Percentiles rank a stretch among this genome's conserved stretches.
These are phyloP conservation scores for Pseudohalonectria lignicola DNA, from an alignment of 2,329 filamentous ascomycete genomes.

Conservation along the genomic window DNA sequence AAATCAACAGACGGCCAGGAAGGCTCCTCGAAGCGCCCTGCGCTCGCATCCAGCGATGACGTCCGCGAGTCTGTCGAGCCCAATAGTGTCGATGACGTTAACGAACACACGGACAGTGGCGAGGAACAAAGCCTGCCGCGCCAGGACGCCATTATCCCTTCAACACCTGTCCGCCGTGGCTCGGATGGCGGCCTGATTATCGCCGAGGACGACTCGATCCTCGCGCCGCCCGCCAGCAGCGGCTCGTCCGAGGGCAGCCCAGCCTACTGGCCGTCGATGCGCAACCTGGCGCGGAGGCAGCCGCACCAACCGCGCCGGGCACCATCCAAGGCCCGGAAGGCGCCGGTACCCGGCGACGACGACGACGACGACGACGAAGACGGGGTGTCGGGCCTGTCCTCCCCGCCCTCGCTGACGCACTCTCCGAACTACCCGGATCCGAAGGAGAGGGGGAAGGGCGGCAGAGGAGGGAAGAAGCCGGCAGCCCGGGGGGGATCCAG, in stretches of 20 bases:
- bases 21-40: conserved; percentile 19
- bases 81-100: conserved; percentile 11
- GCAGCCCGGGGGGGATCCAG: conserved; percentile 10
- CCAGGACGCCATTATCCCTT: conserved; percentile 5
- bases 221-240: conserved; percentile 46
- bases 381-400: conserved; percentile 44
- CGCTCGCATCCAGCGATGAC: conserved; percentile 8
- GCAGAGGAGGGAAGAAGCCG: not conserved
- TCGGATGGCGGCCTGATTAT: not conserved
- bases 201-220: conserved; percentile 32
- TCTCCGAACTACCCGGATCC: conserved; percentile 41
- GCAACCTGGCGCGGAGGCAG: conserved; percentile 31
- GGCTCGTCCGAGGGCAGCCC: conserved; percentile 29
- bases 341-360: conserved; percentile 25
- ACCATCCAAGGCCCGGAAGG: conserved; percentile 13
- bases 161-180: conserved; percentile 6
- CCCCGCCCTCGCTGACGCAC: conserved; percentile 55
- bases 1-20: conserved; percentile 39
- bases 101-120: conserved; percentile 13
- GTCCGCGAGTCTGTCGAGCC: conserved; percentile 14
- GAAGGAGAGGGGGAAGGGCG: conserved; percentile 16
- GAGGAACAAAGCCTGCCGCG: conserved; percentile 6
- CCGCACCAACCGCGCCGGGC: conserved; percentile 21
- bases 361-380: conserved; percentile 17
- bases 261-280: conserved; percentile 40